Evolutionary conservation across 257 asterid species (phyloP).

Genomic region (Jacaranda copaia): DNA sequence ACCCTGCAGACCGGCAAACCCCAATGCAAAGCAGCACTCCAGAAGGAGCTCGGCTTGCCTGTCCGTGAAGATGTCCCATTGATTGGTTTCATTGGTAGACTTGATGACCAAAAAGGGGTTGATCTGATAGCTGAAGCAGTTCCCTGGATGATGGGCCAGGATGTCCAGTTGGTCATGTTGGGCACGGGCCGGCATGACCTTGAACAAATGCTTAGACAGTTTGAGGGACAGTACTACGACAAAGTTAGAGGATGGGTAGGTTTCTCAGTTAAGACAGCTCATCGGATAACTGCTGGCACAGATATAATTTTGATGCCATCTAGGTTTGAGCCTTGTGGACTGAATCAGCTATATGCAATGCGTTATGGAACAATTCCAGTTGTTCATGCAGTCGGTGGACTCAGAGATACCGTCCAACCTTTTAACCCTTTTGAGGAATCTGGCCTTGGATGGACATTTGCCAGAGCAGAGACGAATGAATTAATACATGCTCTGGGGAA

Average conservation of each 20-base stretch:
- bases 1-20: slow-evolving; percentile 72
- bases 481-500: slow-evolving; percentile 77
- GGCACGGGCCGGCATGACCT: slow-evolving; percentile 89
- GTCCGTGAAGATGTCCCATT: slow-evolving; percentile 65
- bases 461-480: slow-evolving; percentile 60
- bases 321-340: slow-evolving; percentile 95
- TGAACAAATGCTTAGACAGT: slow-evolving; percentile 74
- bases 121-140: slow-evolving; percentile 88
- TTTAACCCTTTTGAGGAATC: slow-evolving; percentile 85
- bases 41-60: slow-evolving; percentile 87
- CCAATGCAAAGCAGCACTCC: slow-evolving; percentile 86
- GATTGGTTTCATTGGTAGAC: slow-evolving; percentile 93
- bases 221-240: slow-evolving; percentile 68
- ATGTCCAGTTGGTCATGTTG: slow-evolving; percentile 86
- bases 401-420: slow-evolving; percentile 87
- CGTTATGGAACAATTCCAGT: slow-evolving; percentile 88
- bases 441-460: slow-evolving; percentile 93
- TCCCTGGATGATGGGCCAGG: slow-evolving; percentile 93
- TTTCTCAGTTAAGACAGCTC: slow-evolving; percentile 85
- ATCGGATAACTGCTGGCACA: slow-evolving; percentile 88
- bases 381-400: slow-evolving; percentile 94
- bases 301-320: slow-evolving; percentile 95
- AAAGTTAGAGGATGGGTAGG: slow-evolving; percentile 93
- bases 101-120: slow-evolving; percentile 90
- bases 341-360: slow-evolving; percentile 97